Conservation (phyloP, 306 rosid species). For the Myrica gale region DNA sequence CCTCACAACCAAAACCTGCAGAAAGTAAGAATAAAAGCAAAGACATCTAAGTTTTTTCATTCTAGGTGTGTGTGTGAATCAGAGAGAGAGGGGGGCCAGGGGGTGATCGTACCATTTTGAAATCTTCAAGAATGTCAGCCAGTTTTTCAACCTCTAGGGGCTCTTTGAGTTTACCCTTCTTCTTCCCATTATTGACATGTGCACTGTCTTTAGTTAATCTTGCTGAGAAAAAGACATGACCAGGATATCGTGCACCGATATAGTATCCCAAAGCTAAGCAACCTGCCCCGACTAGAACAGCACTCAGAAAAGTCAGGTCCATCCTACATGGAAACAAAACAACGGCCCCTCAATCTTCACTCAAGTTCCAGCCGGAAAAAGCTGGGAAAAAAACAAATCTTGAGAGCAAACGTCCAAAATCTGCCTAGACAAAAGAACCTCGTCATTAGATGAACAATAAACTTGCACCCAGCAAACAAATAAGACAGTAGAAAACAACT, state of each 20-base stretch:
- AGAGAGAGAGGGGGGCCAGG: neutral
- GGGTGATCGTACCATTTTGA: conserved; percentile 65
- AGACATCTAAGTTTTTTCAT: neutral
- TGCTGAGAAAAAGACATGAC: conserved; percentile 38
- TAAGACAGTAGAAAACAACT: neutral
- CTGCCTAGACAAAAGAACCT: neutral
- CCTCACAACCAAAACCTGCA: conserved; percentile 81
- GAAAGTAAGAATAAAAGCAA: neutral
- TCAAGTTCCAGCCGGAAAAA: neutral
- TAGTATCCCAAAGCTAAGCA: conserved; percentile 84
- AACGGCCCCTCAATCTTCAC: neutral
- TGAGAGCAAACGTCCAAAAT: conserved; percentile 11
- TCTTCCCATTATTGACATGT: conserved; percentile 32
- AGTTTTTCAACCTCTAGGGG: conserved; percentile 74
- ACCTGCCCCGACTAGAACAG: conserved; percentile 76
- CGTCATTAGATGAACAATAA: neutral
- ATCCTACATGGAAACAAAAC: conserved; percentile 28
- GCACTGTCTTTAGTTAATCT: conserved; percentile 36
- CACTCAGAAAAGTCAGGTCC: conserved; percentile 82
- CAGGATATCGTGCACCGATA: conserved; percentile 63
- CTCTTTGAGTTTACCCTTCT: conserved; percentile 48
- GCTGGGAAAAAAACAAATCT: neutral
- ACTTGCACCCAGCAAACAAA: neutral
- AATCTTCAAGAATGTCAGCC: conserved; percentile 68
- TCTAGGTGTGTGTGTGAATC: neutral